Evolutionary conservation across 805 yeast genomes (phyloP).

Genomic region (Saturnispora quitensis): DNA sequence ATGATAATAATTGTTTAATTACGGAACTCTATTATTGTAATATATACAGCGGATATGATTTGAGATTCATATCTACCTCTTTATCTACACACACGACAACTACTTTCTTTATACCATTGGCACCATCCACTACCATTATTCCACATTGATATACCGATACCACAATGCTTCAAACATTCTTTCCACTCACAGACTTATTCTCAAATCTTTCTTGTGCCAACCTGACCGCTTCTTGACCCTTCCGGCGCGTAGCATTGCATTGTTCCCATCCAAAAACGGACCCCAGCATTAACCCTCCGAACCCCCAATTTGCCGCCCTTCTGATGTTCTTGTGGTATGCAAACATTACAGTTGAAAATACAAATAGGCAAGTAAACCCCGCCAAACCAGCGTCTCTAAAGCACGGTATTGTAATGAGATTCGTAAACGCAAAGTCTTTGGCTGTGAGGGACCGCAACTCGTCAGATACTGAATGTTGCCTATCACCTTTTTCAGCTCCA

Average conservation of each 20-base stretch:
- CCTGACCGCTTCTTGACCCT: slow-evolving; percentile 32
- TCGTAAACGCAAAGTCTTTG: slow-evolving; percentile 44
- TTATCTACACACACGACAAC: background rate
- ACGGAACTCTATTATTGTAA: background rate
- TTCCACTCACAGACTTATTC: slow-evolving; percentile 11
- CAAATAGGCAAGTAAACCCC: slow-evolving; percentile 66
- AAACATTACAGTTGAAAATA: slow-evolving; percentile 58
- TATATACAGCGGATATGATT: background rate
- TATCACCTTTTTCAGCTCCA: background rate
- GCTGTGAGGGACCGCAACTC: slow-evolving; percentile 27
- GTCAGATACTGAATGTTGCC: background rate
- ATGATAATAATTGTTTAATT: no score
- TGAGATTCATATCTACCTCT: background rate
- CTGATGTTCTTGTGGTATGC: slow-evolving; percentile 53
- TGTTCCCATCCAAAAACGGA: slow-evolving; percentile 88
- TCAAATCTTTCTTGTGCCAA: slow-evolving; percentile 47
- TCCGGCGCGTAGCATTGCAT: slow-evolving; percentile 61
- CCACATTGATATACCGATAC: no score
- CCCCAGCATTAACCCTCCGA: slow-evolving; percentile 72
- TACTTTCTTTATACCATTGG: background rate
- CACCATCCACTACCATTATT: no score
- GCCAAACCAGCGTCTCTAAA: slow-evolving; percentile 71
- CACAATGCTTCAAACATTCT: background rate
- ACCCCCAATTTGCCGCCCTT: slow-evolving; percentile 71
- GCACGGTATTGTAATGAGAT: slow-evolving; percentile 57